phyloP scores from a whole-genome alignment of 1,284 basidiomycete genomes.

The Coriolopsis trogii region DNA sequence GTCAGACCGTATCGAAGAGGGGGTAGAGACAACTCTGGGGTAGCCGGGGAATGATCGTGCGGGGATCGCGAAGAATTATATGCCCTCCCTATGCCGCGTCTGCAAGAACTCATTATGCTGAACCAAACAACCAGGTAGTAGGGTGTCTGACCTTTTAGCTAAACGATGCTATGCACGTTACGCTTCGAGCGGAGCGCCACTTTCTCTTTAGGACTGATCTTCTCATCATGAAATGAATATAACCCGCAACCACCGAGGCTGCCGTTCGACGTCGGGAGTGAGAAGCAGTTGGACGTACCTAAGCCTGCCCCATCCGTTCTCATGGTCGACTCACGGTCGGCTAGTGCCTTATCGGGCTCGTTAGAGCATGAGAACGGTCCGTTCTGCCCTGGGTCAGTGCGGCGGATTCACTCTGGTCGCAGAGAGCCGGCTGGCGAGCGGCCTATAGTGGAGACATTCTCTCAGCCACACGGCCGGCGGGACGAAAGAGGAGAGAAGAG shows the following conservation, averaged over 20 bases:
- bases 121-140: slow-evolving; percentile 1
- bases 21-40: too few relatives aligned
- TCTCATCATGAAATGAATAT: too few relatives aligned
- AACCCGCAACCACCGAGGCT: too few relatives aligned
- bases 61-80: too few relatives aligned
- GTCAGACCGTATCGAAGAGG: too few relatives aligned
- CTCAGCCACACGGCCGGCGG: slow-evolving; percentile 3
- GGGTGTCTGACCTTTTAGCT: background rate
- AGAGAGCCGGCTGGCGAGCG: background rate
- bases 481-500: background rate
- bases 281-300: too few relatives aligned
- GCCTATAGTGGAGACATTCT: slow-evolving; percentile 11
- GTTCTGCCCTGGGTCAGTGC: too few relatives aligned
- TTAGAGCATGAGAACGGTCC: too few relatives aligned
- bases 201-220: slow-evolving; percentile 14
- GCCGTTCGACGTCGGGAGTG: too few relatives aligned
- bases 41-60: background rate
- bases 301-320: too few relatives aligned
- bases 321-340: too few relatives aligned
- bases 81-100: slow-evolving; percentile 1
- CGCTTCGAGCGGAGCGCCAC: slow-evolving; percentile 2
- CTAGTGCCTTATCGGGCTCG: too few relatives aligned
- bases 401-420: background rate
- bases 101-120: slow-evolving; percentile 15
- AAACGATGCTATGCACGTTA: background rate